These are phyloP conservation scores for Haematococcus sp. DNA, from an alignment of 139 green algal genomes.

Conservation along the genomic window DNA sequence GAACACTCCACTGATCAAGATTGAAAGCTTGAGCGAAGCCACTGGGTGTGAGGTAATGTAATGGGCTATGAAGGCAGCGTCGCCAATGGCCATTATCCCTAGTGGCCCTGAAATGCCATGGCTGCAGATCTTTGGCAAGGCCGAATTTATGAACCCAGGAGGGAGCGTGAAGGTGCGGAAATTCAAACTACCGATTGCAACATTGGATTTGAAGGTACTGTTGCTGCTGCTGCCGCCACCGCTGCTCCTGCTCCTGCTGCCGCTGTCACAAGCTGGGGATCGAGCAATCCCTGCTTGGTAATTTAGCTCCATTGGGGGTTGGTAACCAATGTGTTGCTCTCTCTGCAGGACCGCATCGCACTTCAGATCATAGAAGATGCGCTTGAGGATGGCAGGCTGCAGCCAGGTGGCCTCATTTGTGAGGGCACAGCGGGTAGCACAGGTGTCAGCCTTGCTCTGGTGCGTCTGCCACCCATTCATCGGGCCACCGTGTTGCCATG, in stretches of 20 bases:
- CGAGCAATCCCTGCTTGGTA: too few relatives aligned
- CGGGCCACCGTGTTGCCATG: neutral
- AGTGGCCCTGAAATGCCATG: too few relatives aligned
- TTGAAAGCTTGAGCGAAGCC: conserved; percentile 66
- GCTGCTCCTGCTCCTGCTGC: too few relatives aligned
- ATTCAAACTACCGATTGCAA: neutral
- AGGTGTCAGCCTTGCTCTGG: conserved; percentile 85
- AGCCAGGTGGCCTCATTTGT: conserved; percentile 77
- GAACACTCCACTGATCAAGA: conserved; percentile 79
- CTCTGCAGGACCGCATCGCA: conserved; percentile 92
- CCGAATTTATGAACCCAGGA: conserved; percentile 93
- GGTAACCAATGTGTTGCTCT: too few relatives aligned
- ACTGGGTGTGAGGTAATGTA: conserved; percentile 85
- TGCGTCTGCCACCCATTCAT: conserved; percentile 14
- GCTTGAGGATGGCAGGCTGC: conserved; percentile 51
- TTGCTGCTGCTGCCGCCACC: too few relatives aligned
- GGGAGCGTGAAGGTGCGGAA: conserved; percentile 47
- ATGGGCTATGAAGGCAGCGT: too few relatives aligned
- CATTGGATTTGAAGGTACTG: conserved; percentile 46
- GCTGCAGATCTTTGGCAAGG: conserved; percentile 79
- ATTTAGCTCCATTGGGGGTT: too few relatives aligned
- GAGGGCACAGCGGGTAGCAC: conserved; percentile 90
- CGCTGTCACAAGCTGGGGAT: too few relatives aligned
- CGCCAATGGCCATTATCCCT: too few relatives aligned
- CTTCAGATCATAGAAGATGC: conserved; percentile 79